Base-by-base conservation (phyloP, 176 grass and related monocot genomes). In the Poa pratensis region DNA sequence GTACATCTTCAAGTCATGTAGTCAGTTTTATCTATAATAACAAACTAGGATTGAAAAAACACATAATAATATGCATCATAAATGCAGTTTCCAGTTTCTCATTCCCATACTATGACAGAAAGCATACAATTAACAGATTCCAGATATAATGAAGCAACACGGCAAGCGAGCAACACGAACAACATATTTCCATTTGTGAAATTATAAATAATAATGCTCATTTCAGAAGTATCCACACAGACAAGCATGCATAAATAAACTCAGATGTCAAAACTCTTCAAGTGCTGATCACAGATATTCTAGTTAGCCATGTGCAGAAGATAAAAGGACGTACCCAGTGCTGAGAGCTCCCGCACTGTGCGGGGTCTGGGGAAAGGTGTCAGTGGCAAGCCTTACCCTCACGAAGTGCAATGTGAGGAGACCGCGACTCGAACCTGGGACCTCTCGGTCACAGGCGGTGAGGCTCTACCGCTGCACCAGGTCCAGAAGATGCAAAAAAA, bases 71-170 rank as follows among this genome's bases (percentile, higher is more conserved):
- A 49, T 73, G 70, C 43, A 73, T 48, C 30, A n/a, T 73, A 73
- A 73, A 15, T 49, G 69, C n/a, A 73, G 40, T 43, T 43, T 43
- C 7, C 40, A 43, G 40, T 43, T 43, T 43, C 22, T 13, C 11
- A 45, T 24, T 71, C 9, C 69, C 19, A 15, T 24, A 24, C 22
- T 11, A 14, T 23, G 20, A 71, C 20, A 71, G 37, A 46, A 40
- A 46, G n/a, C 69, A 72, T 24, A 24, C n/a, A 72, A 24, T 24
- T 14, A 46, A 72, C 22, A 72, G 40, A 72, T 73, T 73, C 42
- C 69, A 48, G 69, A 45, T 23, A 24, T 46, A 24, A 7, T 43
- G 42, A 48, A 73, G 42, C 40, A 26, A 24, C 15, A 73, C 23
- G 48, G 13, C 40, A 73, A 16, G 19, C 5, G 40, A 26, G 40